Conservation (phyloP, 148 eudicot genomes). For the Nepenthes gracilis region DNA sequence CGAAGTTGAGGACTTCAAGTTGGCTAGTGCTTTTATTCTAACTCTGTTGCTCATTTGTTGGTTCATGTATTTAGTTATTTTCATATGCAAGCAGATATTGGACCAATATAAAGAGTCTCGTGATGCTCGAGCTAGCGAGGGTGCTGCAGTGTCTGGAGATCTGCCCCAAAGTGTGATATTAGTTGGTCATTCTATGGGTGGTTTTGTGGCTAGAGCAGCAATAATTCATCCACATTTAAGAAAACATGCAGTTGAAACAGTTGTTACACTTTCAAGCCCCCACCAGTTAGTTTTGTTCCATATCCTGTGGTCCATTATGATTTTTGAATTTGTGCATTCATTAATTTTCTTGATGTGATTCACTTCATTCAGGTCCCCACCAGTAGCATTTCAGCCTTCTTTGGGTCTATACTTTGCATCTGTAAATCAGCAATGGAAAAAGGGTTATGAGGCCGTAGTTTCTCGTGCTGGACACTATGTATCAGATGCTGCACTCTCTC, state of each 20-base stretch:
- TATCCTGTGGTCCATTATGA: slow-evolving; percentile 5
- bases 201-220: slow-evolving; percentile 99
- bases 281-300: slow-evolving; percentile 62
- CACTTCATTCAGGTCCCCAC: slow-evolving; percentile 64
- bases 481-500: slow-evolving; percentile 54
- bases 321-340: slow-evolving; percentile 1
- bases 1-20: neutral
- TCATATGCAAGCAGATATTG: slow-evolving; percentile 46
- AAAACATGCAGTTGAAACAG: slow-evolving; percentile 76
- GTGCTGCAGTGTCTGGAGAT: slow-evolving; percentile 44
- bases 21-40: slow-evolving; percentile 1
- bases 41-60: neutral
- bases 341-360: slow-evolving; percentile 9
- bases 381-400: slow-evolving; percentile 91
- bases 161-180: slow-evolving; percentile 72
- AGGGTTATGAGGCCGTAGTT: slow-evolving; percentile 59
- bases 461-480: slow-evolving; percentile 34
- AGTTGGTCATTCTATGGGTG: slow-evolving; percentile 99
- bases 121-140: slow-evolving; percentile 61
- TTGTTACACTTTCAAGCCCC: slow-evolving; percentile 86
- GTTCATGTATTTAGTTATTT: neutral
- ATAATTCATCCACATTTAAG: slow-evolving; percentile 63
- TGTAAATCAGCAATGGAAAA: slow-evolving; percentile 73
- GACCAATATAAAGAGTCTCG: slow-evolving; percentile 79
- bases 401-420: slow-evolving; percentile 74